Base-by-base conservation (phyloP, 2,329 filamentous ascomycete species). In the Monilinia fructigena region DNA sequence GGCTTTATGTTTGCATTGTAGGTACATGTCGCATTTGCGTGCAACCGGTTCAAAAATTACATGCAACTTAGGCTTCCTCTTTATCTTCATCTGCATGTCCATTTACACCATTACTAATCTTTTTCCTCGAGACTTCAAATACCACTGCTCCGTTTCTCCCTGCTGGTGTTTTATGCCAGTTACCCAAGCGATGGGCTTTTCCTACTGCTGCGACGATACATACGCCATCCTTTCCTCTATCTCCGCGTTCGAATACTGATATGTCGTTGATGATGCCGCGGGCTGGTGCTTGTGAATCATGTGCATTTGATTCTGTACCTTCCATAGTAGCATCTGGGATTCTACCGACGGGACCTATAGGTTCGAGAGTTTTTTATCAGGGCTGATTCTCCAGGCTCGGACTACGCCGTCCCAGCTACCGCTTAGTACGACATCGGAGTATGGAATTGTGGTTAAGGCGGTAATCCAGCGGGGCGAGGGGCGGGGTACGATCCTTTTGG, bases 381-480 rank as follows among this genome's bases (percentile, higher is more conserved):
- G 86, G 63, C 88, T 90, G 26, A 99, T 83, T 68, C 85, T 87
- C 95, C 95, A 99, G 6, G 89, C 89, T 60, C 94, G 84, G 67
- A 99, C 83, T 77, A 86, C 88, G 2, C 95, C 95, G 76, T 96
- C 95, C 93, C 94, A 99, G 78, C 92, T 97, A 42, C 94, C 95
- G 71, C 89, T 96, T 61, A 99, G 82, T 66, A 99, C 86, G 61
- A 97, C 81, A 74, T 99, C 93, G 6, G 92, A 94, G 77, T 93
- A 97, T 0, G 95, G 94, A 59, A 99, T 84, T 0, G 92, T 90
- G 59, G 88, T 83, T 54, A 99, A 81, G 7, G 94, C 93, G 1
- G 95, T 99, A 77, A 99, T 95, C 84, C 91, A 96, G 75, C 94
- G 85, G 4, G 95, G 91, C 71, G 89, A 85, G 1, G 89, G 86